phyloP scores from a whole-genome alignment of 75 land plant species.

The Picea sitchensis region DNA sequence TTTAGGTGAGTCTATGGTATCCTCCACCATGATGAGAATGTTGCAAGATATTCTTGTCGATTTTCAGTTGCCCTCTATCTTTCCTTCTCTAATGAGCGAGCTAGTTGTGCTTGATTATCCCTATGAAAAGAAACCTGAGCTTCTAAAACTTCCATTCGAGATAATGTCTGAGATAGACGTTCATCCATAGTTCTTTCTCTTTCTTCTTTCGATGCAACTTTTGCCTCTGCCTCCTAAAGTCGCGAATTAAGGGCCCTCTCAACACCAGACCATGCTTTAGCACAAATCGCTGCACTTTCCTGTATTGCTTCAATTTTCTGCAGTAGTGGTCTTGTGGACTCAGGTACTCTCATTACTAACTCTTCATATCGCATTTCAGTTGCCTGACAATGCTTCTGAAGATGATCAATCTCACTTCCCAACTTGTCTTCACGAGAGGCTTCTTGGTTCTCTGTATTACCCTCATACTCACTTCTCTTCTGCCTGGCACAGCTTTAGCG shows the following conservation, averaged over 20 bases:
- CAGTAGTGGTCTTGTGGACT: slow-evolving; percentile 93
- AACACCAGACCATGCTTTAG: slow-evolving; percentile 97
- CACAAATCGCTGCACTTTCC: slow-evolving; percentile 78
- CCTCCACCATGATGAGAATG: background rate
- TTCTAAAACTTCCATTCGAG: slow-evolving; percentile 91
- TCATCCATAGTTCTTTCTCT: slow-evolving; percentile 84
- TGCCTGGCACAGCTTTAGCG: too few relatives aligned
- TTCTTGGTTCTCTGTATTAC: slow-evolving; percentile 34
- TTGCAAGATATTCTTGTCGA: slow-evolving; percentile 88
- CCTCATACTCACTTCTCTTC: too few relatives aligned
- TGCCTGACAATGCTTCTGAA: slow-evolving; percentile 97
- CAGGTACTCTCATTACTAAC: slow-evolving; percentile 88
- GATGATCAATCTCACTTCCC: slow-evolving; percentile 83
- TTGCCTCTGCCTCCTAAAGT: slow-evolving; percentile 97
- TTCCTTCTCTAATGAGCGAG: slow-evolving; percentile 88
- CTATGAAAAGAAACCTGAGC: slow-evolving; percentile 96
- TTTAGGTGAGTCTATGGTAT: too few relatives aligned
- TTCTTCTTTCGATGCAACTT: slow-evolving; percentile 95
- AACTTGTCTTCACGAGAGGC: slow-evolving; percentile 82
- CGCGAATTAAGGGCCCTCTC: slow-evolving; percentile 86
- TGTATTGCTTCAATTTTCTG: slow-evolving; percentile 99
- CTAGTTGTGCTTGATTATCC: slow-evolving; percentile 89
- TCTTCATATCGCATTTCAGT: slow-evolving; percentile 96
- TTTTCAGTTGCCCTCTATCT: slow-evolving; percentile 93
- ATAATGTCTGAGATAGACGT: slow-evolving; percentile 87